phyloP scores from a whole-genome alignment of 257 asterid genomes.

The Solanum pennellii region DNA sequence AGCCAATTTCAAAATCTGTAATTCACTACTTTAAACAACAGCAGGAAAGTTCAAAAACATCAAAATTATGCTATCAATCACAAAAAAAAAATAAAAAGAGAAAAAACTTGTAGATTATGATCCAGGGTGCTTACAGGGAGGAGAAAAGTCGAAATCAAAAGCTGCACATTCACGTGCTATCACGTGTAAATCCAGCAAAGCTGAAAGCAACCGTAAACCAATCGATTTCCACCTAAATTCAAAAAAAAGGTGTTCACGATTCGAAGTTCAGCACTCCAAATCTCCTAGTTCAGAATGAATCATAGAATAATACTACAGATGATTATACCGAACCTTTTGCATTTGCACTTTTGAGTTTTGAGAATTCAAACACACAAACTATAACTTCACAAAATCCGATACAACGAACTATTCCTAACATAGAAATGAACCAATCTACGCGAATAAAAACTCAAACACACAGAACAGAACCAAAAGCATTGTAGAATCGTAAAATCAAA shows the following conservation, averaged over 20 bases:
- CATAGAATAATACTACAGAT: neutral
- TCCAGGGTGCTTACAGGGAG: constrained; percentile 9
- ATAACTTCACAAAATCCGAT: neutral
- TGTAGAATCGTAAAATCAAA: neutral
- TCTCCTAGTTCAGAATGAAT: neutral
- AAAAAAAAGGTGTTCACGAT: neutral
- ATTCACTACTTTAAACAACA: constrained; percentile 10
- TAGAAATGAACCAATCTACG: neutral
- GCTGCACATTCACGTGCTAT: constrained; percentile 10
- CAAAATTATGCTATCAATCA: constrained; percentile 5
- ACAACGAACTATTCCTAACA: neutral
- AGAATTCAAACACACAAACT: neutral
- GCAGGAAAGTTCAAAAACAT: neutral
- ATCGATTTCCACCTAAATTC: neutral
- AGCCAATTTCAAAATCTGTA: constrained; percentile 84
- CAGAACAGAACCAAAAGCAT: neutral
- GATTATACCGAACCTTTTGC: neutral
- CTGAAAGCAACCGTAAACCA: neutral
- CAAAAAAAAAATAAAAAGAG: neutral
- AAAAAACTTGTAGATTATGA: neutral
- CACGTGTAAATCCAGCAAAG: constrained; percentile 1
- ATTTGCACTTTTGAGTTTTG: neutral
- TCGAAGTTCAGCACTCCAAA: neutral
- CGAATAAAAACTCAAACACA: neutral
- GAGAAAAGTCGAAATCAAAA: constrained; percentile 11